A percentile compares a stretch with the other conserved stretches of the same genome.
Evolutionary conservation across 805 yeast genomes (phyloP).

Genomic region (Candida ficus): DNA sequence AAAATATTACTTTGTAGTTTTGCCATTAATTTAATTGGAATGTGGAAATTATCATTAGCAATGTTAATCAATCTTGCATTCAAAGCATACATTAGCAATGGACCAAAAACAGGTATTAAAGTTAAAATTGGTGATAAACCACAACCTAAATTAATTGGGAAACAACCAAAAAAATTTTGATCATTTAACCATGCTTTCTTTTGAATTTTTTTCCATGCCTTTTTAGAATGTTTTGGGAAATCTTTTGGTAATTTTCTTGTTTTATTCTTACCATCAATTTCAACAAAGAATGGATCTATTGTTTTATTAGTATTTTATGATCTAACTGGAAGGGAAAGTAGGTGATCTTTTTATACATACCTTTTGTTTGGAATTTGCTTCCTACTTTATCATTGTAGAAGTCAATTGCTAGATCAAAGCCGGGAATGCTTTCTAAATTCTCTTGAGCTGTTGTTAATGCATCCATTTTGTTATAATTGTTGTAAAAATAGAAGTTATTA

Average conservation of each 20-base stretch:
- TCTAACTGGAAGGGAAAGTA: no score
- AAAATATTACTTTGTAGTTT: conserved; percentile 73
- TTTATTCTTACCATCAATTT: conserved; percentile 45
- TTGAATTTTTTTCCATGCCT: conserved; percentile 70
- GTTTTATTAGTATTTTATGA: no score
- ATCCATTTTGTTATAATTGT: conserved; percentile 13
- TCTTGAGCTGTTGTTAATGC: conserved; percentile 19
- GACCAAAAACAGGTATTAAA: conserved; percentile 81
- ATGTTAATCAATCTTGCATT: conserved; percentile 62
- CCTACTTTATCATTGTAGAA: conserved; percentile 63
- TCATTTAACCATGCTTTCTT: conserved; percentile 85
- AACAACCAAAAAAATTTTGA: conserved; percentile 74
- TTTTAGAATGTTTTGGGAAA: conserved; percentile 53
- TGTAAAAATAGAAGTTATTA: not conserved
- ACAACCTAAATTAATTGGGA: conserved; percentile 66
- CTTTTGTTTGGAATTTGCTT: conserved; percentile 52
- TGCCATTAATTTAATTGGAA: conserved; percentile 57
- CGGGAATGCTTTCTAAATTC: conserved; percentile 49
- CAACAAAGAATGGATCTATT: conserved; percentile 58
- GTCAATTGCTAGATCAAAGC: conserved; percentile 51
- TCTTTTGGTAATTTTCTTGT: conserved; percentile 57
- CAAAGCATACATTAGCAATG: conserved; percentile 70
- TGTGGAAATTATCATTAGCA: conserved; percentile 50
- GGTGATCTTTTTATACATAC: conserved; percentile 14
- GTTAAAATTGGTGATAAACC: conserved; percentile 75